phyloP scores from a whole-genome alignment of 345 rosid genomes.

The Salix caprea region DNA sequence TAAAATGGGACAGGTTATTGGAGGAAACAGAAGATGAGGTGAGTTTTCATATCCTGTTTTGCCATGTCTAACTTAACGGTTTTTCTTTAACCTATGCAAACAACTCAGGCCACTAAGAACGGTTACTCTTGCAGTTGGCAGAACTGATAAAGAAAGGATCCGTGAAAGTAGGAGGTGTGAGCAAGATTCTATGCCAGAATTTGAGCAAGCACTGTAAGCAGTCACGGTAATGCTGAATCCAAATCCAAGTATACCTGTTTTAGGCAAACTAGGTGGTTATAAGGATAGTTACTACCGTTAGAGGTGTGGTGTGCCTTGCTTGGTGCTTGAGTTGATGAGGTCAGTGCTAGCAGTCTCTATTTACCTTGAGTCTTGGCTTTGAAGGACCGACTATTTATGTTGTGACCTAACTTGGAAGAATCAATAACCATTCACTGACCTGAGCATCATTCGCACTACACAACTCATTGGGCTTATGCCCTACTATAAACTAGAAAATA shows the following conservation, averaged over 20 bases:
- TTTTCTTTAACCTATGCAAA: neutral
- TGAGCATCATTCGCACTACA: neutral
- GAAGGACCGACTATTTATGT: neutral
- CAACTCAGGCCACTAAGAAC: neutral
- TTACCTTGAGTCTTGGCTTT: neutral
- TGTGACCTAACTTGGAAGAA: slow-evolving; percentile 1
- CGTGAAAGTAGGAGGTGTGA: slow-evolving; percentile 61
- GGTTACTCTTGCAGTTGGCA: slow-evolving; percentile 47
- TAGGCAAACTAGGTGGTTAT: neutral
- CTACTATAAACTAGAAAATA: neutral
- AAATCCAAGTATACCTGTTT: neutral
- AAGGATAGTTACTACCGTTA: neutral
- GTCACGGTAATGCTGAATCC: slow-evolving; percentile 43
- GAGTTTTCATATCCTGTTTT: slow-evolving; percentile 16
- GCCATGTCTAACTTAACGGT: slow-evolving; percentile 6
- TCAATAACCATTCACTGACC: neutral
- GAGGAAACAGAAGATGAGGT: slow-evolving; percentile 97
- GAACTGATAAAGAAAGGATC: slow-evolving; percentile 72
- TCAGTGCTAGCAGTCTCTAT: neutral
- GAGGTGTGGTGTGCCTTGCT: neutral
- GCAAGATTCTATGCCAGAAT: slow-evolving; percentile 71
- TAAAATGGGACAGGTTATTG: slow-evolving; percentile 50
- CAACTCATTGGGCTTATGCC: neutral
- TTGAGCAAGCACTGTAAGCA: slow-evolving; percentile 67
- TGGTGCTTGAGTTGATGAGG: neutral